Evolutionary conservation across 2,329 filamentous ascomycete genomes (phyloP), one percentile per base, ranked within the genome.

Genomic region (Fonsecaea pedrosoi): DNA sequence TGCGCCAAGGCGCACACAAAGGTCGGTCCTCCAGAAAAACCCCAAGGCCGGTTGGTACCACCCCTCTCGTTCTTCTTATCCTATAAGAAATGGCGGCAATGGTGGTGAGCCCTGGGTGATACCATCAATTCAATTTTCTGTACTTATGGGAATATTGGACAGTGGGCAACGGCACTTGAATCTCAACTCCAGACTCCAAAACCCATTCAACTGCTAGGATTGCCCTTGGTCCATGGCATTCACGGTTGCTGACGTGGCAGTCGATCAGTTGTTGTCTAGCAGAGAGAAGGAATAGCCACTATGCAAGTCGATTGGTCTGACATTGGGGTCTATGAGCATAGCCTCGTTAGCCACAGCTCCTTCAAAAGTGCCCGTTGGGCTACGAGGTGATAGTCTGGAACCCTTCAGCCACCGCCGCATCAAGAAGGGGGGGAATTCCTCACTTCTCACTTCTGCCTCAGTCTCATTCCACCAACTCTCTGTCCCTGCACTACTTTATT

Each of bases 201-300:
- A n/a, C 15, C 40, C 40, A n/a, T 42, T 40, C 37, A 13, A 40
- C 37, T 40, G 37, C 37, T 40, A 13, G 37, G 8, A 4, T 12
- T 50, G 15, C 45, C 45, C 18, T 25, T 25, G 21, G 4, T 25
- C 45, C 18, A 4, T 10, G 10, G 21, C 1, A 10, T 42, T 50
- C 40, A 32, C 37, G 57, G 57, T 25, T 54, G 59, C 50, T 62
- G 60, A 62, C 60, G 60, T 62, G 60, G 60, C 59, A 61, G 35
- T 42, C 40, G 40, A 42, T 42, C 40, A 42, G 18, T n/a, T 37
- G 35, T 37, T 37, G 7, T 12, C 10, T 37, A 12, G 7, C 35
- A 32, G n/a, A 8, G 42, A 42, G 15, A 60, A 21, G 10, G 45
- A 53, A 50, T 25, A 25, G 45, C 21, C 18, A 25, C 45, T 4